Base-by-base conservation (phyloP, 169 alveolate species). In the Plasmodium reichenowi region DNA sequence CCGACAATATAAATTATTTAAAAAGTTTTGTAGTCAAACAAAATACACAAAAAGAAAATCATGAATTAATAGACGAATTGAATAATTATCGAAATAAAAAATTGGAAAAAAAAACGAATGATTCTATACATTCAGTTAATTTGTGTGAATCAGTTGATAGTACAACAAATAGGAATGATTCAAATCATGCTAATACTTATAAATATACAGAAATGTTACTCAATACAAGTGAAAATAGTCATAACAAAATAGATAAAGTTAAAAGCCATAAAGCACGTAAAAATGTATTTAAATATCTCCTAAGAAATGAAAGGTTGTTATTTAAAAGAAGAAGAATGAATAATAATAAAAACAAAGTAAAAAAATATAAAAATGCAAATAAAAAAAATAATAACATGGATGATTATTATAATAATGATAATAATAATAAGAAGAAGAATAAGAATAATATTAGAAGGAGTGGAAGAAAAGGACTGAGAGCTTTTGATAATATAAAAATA, bases 161-260 rank as follows among this genome's bases (percentile, higher is more conserved):
- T 12, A 24, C 59, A 12, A 32, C 17, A 24, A 64, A 66, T 45
- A 78, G 67, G 43, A 66, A 78, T 17, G 48, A 48, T 26, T 48
- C 50, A 45, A 15, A 48, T 66, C 26, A 78, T 60, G 32, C 38
- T 60, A 74, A 63, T 22, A 48, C 45, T 3, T 32, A 62, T 9
- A 78, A 78, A 22, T 56, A 38, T 1, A 59, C 89, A 12, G 89
- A 78, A 15, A 3, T 78, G 5, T 78, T 68, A 10, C 47, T 52
- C 2, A 6, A 78, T n/a, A n/a, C 17, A 15, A 56, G 56, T 59
- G 76, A 38, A 29, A 66, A 29, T 20, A n/a, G n/a, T 15, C 15
- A 78, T 15, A 24, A 6, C 43, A 58, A 66, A 3, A 12, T 22
- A 50, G 20, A 45, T 62, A 48, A 78, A 1, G 26, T 17, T 17